These are phyloP conservation scores for Penicillium polonicum DNA, from an alignment of 2,329 filamentous ascomycete genomes.

Conservation along the genomic window DNA sequence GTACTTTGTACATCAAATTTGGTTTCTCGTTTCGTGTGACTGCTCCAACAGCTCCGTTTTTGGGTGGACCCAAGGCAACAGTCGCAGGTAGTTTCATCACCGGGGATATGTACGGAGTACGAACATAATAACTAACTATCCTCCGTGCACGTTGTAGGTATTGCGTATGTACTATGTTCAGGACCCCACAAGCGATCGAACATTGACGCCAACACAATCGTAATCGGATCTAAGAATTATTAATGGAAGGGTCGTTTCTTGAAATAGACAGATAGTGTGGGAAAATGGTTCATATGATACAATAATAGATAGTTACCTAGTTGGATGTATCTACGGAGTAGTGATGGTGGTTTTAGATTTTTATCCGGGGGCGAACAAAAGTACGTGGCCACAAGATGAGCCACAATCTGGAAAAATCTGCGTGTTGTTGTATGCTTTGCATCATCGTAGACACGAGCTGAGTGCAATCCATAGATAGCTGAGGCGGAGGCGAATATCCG, in stretches of 20 bases:
- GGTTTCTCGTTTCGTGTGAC: neutral
- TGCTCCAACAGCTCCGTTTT: neutral
- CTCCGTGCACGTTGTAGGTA: neutral
- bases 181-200: neutral
- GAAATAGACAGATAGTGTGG: neutral
- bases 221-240: neutral
- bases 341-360: neutral
- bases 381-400: conserved; percentile 8
- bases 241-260: neutral
- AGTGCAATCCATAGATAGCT: neutral
- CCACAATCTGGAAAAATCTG: neutral
- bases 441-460: conserved; percentile 1
- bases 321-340: too few species aligned
- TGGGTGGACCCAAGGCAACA: neutral
- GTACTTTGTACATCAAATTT: neutral
- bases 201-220: neutral
- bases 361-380: neutral
- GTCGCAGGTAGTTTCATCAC: neutral
- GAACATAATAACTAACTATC: neutral
- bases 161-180: neutral
- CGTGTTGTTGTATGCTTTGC: neutral
- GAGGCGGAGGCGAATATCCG: neutral
- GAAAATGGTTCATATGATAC: neutral
- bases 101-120: neutral
- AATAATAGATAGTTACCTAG: neutral